Evolutionary conservation across 2,329 filamentous ascomycete genomes (phyloP), one percentile per base, ranked within the genome.

Genomic region (Dothideomycetes sp.): DNA sequence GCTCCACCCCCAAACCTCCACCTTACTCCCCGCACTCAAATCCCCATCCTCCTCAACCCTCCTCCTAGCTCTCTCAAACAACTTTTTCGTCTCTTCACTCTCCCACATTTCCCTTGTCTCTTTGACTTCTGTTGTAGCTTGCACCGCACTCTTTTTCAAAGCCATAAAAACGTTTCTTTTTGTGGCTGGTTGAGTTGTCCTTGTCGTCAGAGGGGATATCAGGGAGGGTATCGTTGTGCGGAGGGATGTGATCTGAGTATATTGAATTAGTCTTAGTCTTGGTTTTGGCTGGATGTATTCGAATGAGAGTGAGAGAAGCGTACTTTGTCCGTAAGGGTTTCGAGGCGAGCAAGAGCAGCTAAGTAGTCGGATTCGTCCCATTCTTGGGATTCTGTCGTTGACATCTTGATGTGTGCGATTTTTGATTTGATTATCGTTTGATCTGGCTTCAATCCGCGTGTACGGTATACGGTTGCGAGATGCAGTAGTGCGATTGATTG

Each of bases 251-350:
- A 70, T 52, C 65, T 69, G 37, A 4, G 6, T 13, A 8, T 1
- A 27, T 1, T 16, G 23, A 5, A 15, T 19, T 20, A 51, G 32
- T 53, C 47, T 32, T 23, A 27, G 38, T 43, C 29, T 18, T 23
- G 31, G 8, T 15, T 7, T 4, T 33, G 17, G 16, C 23, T 17
- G 19, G n/a, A n/a, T n/a, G n/a, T n/a, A n/a, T n/a, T 31, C 29
- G 8, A 19, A 15, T 22, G 27, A 4, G 18, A 24, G 20, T 22
- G 18, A n/a, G 20, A 30, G 34, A n/a, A 12, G 7, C 45, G 17
- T 46, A 65, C 67, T 53, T 68, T 60, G 29, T 60, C 54, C 47
- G 68, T 63, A 4, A 70, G 54, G 28, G 55, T 51, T 47, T 67
- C 64, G 15, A 70, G 55, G 32, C 63, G 59, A 23, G 63, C 63